A percentile compares a stretch with the other conserved stretches of the same genome.
Conservation (phyloP, 192 early-diverging fungal genomes). For the Phlyctochytrium planicorne region DNA sequence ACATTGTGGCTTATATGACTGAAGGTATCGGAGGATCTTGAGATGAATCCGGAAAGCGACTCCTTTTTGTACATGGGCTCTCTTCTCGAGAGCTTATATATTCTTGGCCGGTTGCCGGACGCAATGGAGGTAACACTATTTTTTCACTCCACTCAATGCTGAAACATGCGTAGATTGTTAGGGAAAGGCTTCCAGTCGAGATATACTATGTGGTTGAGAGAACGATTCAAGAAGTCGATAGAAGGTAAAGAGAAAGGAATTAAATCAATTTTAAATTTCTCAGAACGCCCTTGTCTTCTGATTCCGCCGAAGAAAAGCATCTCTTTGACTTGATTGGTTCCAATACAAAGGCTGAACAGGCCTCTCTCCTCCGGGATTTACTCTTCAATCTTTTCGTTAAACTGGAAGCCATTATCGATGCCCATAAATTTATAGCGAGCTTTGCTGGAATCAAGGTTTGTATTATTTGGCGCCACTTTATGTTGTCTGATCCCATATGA, state of each 20-base stretch:
- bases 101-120: constrained; percentile 43
- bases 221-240: constrained; percentile 50
- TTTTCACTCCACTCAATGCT: background rate
- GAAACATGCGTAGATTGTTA: constrained; percentile 20
- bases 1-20: too few species aligned
- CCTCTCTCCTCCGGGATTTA: constrained; percentile 28
- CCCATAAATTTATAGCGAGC: constrained; percentile 32
- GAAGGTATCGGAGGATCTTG: constrained; percentile 52
- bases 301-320: background rate
- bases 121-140: constrained; percentile 41
- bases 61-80: constrained; percentile 50
- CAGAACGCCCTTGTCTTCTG: background rate
- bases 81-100: constrained; percentile 42
- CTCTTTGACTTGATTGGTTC: constrained; percentile 31
- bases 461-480: background rate
- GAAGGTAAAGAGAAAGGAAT: constrained; percentile 5
- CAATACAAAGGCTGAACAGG: constrained; percentile 15
- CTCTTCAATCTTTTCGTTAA: constrained; percentile 36
- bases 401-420: constrained; percentile 40
- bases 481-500: constrained; percentile 4
- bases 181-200: constrained; percentile 45
- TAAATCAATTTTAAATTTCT: constrained; percentile 1
- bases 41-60: constrained; percentile 51
- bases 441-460: constrained; percentile 18
- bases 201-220: constrained; percentile 55